Percentiles rank a stretch among this genome's conserved stretches.
These are phyloP conservation scores for Fusarium armeniacum DNA, from an alignment of 2,329 filamentous ascomycete species.

Conservation along the genomic window DNA sequence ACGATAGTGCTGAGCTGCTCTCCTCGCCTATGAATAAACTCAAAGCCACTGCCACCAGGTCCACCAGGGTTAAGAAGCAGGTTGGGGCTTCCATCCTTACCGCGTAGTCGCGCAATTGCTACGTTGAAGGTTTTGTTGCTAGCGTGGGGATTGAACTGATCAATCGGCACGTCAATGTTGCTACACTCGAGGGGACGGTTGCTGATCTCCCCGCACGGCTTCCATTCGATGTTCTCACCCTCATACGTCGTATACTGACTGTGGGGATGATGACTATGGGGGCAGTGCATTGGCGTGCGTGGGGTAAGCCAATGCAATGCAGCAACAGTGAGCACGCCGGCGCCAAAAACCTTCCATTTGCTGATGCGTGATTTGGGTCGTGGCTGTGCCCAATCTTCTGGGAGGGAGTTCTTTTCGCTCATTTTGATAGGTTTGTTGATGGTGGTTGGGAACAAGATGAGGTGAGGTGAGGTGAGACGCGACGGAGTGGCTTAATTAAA, in stretches of 20 bases:
- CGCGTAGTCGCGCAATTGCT: slow-evolving; percentile 61
- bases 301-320: slow-evolving; percentile 28
- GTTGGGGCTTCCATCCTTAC: slow-evolving; percentile 59
- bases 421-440: slow-evolving; percentile 18
- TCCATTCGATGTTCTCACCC: slow-evolving; percentile 52
- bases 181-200: slow-evolving; percentile 59
- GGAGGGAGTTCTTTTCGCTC: slow-evolving; percentile 23
- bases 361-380: slow-evolving; percentile 1
- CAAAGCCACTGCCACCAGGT: slow-evolving; percentile 61
- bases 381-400: background rate
- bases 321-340: slow-evolving; percentile 14
- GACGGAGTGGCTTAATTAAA: background rate
- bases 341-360: slow-evolving; percentile 35
- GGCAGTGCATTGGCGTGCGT: slow-evolving; percentile 5
- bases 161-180: slow-evolving; percentile 61
- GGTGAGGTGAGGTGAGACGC: background rate
- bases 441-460: slow-evolving; percentile 1
- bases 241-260: slow-evolving; percentile 13
- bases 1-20: slow-evolving; percentile 53
- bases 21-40: slow-evolving; percentile 55
- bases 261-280: slow-evolving; percentile 23
- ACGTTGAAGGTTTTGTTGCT: slow-evolving; percentile 59
- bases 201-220: slow-evolving; percentile 56
- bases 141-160: slow-evolving; percentile 58
- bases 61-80: slow-evolving; percentile 64